phyloP scores from a whole-genome alignment of 345 rosid species.

The Salix purpurea region DNA sequence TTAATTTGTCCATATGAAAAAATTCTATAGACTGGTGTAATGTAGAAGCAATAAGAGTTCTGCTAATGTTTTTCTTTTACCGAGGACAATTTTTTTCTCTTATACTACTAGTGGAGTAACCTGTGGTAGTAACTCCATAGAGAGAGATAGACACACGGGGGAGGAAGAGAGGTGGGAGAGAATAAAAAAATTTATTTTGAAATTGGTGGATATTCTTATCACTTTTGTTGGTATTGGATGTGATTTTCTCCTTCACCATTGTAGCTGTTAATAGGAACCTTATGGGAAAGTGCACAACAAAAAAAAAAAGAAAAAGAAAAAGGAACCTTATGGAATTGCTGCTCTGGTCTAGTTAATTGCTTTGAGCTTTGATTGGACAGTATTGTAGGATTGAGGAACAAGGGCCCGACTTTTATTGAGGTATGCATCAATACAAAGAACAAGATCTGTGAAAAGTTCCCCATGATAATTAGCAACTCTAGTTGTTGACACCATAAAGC shows the following conservation, averaged over 20 bases:
- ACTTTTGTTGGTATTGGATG: too few relatives aligned
- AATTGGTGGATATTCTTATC: too few relatives aligned
- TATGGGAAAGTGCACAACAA: background rate
- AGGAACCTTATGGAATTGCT: background rate
- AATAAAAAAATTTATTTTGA: too few relatives aligned
- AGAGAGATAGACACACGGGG: too few relatives aligned
- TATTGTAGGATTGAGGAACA: background rate
- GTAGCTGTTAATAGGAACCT: too few relatives aligned
- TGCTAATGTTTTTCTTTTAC: background rate
- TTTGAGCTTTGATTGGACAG: background rate
- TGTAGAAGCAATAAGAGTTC: background rate
- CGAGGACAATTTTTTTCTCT: background rate
- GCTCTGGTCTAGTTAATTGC: background rate
- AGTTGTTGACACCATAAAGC: background rate
- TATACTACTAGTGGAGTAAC: too few relatives aligned
- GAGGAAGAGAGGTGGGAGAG: too few relatives aligned
- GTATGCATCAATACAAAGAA: background rate
- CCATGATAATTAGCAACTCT: background rate
- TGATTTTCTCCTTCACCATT: too few relatives aligned
- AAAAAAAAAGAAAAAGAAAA: background rate
- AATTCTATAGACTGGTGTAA: background rate
- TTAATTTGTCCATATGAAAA: background rate
- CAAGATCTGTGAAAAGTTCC: background rate
- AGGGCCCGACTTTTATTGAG: background rate
- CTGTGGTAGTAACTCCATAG: too few relatives aligned